These are phyloP conservation scores for Exophiala bonariae DNA, from an alignment of 2,329 filamentous ascomycete species.

Conservation along the genomic window DNA sequence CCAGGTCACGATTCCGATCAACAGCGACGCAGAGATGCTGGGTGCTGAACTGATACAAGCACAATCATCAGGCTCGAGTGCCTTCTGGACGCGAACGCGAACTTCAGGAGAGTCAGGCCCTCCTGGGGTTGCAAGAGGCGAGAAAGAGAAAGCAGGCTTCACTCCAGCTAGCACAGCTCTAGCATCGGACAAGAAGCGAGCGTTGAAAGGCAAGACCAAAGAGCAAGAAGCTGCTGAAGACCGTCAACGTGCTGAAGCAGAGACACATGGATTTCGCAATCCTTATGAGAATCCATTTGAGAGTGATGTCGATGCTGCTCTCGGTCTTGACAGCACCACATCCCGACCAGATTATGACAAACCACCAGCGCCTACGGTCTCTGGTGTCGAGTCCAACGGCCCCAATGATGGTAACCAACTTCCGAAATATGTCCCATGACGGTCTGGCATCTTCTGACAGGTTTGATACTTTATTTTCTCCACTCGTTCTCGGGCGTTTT, in stretches of 20 bases:
- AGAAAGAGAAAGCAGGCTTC: constrained; percentile 13
- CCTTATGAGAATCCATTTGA: not conserved
- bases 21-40: not conserved
- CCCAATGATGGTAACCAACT: constrained; percentile 9
- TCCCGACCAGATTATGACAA: not conserved
- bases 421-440: constrained; percentile 14
- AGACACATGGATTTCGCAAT: not conserved
- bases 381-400: not conserved
- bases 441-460: too few species aligned
- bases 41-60: not conserved
- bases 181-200: not conserved
- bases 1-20: not conserved
- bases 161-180: not conserved
- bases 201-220: constrained; percentile 7
- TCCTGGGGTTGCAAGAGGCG: not conserved
- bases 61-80: constrained; percentile 5
- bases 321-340: not conserved
- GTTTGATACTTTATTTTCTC: too few species aligned
- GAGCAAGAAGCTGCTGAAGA: constrained; percentile 20
- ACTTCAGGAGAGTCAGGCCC: not conserved
- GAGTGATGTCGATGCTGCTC: not conserved
- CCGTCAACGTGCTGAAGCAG: constrained; percentile 3
- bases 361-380: not conserved
- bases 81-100: constrained; percentile 9
- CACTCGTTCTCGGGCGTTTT: too few species aligned